Evolutionary conservation across 2,329 filamentous ascomycete genomes (phyloP).

Genomic region (Epichloe sibirici): DNA sequence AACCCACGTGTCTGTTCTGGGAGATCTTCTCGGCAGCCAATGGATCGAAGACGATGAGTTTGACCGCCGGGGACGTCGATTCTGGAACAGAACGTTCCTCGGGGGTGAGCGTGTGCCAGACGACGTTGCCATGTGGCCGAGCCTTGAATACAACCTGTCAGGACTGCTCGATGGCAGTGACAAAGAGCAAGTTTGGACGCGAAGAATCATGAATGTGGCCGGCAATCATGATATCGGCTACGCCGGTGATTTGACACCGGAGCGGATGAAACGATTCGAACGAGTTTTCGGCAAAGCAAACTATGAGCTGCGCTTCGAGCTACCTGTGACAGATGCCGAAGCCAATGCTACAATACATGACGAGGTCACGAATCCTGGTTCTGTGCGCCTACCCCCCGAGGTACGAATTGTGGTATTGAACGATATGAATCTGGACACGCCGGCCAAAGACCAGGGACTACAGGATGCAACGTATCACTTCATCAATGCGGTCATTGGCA

Average conservation of each 20-base stretch:
- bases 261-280: slow-evolving; percentile 71
- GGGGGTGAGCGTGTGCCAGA: slow-evolving; percentile 52
- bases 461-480: slow-evolving; percentile 71
- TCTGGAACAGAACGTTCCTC: slow-evolving; percentile 71
- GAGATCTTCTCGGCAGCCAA: slow-evolving; percentile 86
- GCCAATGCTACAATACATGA: slow-evolving; percentile 30
- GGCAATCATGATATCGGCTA: slow-evolving; percentile 98
- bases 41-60: slow-evolving; percentile 90
- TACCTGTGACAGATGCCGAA: slow-evolving; percentile 32
- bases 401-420: slow-evolving; percentile 80
- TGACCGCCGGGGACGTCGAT: slow-evolving; percentile 55
- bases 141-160: slow-evolving; percentile 35
- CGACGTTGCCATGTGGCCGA: slow-evolving; percentile 36
- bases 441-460: slow-evolving; percentile 52
- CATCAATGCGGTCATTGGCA: slow-evolving; percentile 54
- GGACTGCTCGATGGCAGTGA: slow-evolving; percentile 34
- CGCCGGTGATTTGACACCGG: slow-evolving; percentile 73
- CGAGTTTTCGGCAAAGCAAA: slow-evolving; percentile 75
- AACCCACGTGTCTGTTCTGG: slow-evolving; percentile 78
- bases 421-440: slow-evolving; percentile 85
- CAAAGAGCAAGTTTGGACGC: slow-evolving; percentile 49
- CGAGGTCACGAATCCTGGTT: slow-evolving; percentile 29
- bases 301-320: slow-evolving; percentile 70
- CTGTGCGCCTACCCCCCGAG: slow-evolving; percentile 46
- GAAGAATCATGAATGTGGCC: slow-evolving; percentile 72